These are phyloP conservation scores for Magnaporthiopsis incrustans DNA, from an alignment of 2,329 filamentous ascomycete species.

Conservation along the genomic window DNA sequence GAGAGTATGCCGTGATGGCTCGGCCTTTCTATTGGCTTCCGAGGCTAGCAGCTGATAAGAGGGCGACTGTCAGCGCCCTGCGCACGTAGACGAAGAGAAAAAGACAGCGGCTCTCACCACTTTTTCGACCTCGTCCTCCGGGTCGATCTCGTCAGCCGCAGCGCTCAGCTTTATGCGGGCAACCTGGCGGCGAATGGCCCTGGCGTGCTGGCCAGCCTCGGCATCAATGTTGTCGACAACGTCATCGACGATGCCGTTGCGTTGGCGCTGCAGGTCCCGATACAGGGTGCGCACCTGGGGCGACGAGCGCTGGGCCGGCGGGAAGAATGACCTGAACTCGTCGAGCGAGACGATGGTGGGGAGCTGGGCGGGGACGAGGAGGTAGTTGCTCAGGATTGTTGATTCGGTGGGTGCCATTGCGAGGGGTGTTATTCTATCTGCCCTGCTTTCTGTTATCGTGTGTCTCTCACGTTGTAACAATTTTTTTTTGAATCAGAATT, in stretches of 20 bases:
- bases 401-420: slow-evolving; percentile 67
- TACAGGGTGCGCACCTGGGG: slow-evolving; percentile 66
- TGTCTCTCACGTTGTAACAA: neutral
- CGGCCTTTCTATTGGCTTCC: neutral
- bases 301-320: slow-evolving; percentile 54
- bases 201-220: slow-evolving; percentile 53
- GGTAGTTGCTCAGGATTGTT: slow-evolving; percentile 68
- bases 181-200: slow-evolving; percentile 49
- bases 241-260: slow-evolving; percentile 58
- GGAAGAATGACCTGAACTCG: slow-evolving; percentile 72
- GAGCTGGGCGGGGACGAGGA: slow-evolving; percentile 67
- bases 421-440: neutral
- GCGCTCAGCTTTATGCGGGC: slow-evolving; percentile 43
- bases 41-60: neutral
- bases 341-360: slow-evolving; percentile 65
- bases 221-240: slow-evolving; percentile 57
- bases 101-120: slow-evolving; percentile 32
- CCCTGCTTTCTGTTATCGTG: too few relatives aligned
- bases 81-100: neutral
- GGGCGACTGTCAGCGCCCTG: neutral
- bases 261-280: slow-evolving; percentile 68
- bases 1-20: slow-evolving; percentile 47
- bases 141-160: slow-evolving; percentile 49
- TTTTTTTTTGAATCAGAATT: neutral
- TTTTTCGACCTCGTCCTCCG: slow-evolving; percentile 55